These are phyloP conservation scores for Geosiphon pyriformis DNA, from an alignment of 192 early-diverging fungal genomes.

Conservation along the genomic window DNA sequence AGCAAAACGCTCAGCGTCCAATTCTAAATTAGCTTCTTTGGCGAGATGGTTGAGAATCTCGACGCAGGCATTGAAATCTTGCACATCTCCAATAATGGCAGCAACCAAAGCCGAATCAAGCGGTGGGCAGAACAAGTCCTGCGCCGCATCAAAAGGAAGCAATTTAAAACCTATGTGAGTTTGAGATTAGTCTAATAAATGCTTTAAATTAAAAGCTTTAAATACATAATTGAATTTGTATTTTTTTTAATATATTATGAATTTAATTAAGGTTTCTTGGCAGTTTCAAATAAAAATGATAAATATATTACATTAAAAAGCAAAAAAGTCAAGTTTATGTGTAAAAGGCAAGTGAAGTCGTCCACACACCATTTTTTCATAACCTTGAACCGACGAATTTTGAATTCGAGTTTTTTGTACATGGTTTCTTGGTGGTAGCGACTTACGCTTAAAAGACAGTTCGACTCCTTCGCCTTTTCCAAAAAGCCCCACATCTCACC, in stretches of 20 bases:
- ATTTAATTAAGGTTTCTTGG: not conserved
- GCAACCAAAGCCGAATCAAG: slow-evolving; percentile 16
- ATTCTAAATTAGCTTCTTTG: slow-evolving; percentile 3
- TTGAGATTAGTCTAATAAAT: too few relatives aligned
- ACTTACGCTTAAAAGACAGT: not conserved
- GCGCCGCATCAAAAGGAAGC: not conserved
- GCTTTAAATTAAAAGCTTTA: not conserved
- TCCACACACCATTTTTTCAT: too few relatives aligned
- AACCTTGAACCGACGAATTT: too few relatives aligned
- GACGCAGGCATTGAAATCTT: not conserved
- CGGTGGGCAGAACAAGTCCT: not conserved
- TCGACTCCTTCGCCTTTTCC: not conserved
- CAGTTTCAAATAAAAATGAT: not conserved
- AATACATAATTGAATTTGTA: not conserved
- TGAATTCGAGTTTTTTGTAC: not conserved
- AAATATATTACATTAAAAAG: not conserved
- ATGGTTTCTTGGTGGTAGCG: too few relatives aligned
- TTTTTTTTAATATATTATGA: not conserved
- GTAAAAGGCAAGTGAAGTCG: too few relatives aligned
- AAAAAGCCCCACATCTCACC: not conserved
- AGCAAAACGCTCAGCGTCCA: not conserved
- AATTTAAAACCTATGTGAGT: too few relatives aligned
- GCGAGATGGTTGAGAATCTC: slow-evolving; percentile 2
- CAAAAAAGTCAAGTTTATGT: too few relatives aligned
- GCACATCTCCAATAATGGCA: not conserved